Conservation (phyloP, 2,329 filamentous ascomycete genomes). For the Alternaria ethzedia region DNA sequence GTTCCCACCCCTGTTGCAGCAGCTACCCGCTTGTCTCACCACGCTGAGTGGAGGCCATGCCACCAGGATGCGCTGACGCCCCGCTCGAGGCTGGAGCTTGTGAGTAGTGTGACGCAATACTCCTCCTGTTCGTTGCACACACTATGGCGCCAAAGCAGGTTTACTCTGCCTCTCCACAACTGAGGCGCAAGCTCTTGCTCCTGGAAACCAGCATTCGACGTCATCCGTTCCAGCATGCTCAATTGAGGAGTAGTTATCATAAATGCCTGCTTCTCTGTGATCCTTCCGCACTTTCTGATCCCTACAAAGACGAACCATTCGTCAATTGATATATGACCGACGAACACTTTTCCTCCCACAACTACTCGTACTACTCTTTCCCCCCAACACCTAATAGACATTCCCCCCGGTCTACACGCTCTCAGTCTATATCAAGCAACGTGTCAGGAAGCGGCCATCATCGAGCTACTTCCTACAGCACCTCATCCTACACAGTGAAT, state of each 20-base stretch:
- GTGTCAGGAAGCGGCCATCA: constrained; percentile 35
- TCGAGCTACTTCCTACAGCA: constrained; percentile 14
- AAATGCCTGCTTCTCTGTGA: constrained; percentile 31
- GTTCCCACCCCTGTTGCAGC: constrained; percentile 24
- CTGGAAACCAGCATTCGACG: constrained; percentile 35
- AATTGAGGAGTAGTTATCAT: constrained; percentile 33
- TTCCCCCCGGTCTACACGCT: constrained; percentile 46
- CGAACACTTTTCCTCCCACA: constrained; percentile 52
- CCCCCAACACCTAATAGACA: constrained; percentile 57
- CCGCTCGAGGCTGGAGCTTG: constrained; percentile 36
- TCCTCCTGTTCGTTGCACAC: constrained; percentile 36
- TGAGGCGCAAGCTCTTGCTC: constrained; percentile 46
- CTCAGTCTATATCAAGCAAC: constrained; percentile 50
- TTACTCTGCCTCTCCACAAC: constrained; percentile 32
- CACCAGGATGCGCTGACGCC: constrained; percentile 38
- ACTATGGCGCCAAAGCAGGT: constrained; percentile 46
- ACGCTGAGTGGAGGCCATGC: constrained; percentile 31
- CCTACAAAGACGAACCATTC: constrained; percentile 44
- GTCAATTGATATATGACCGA: constrained; percentile 57
- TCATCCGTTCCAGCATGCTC: constrained; percentile 37
- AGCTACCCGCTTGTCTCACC: constrained; percentile 36
- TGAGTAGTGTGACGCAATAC: constrained; percentile 44
- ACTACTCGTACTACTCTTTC: constrained; percentile 61
- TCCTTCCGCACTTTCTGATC: constrained; percentile 7
- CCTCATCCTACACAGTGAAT: constrained; percentile 12